Evolutionary conservation across 306 rosid species (phyloP).

Genomic region (Quercus variabilis): DNA sequence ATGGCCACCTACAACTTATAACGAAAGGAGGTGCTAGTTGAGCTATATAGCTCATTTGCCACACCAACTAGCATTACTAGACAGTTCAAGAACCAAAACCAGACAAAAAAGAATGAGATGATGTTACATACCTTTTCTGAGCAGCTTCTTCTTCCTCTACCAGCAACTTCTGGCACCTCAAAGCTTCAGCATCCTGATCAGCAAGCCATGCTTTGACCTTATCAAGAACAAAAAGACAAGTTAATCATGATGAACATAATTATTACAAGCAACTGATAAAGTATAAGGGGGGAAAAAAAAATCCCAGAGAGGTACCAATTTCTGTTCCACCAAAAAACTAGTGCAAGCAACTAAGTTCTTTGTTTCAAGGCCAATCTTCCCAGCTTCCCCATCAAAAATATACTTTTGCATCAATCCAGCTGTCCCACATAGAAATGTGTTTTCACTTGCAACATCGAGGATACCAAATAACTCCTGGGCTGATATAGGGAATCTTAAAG

Average conservation of each 20-base stretch:
- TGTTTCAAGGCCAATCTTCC: slow-evolving; percentile 68
- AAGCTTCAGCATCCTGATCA: slow-evolving; percentile 81
- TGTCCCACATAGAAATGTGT: slow-evolving; percentile 67
- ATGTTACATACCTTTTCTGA: slow-evolving; percentile 60
- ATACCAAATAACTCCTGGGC: slow-evolving; percentile 61
- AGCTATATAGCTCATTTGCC: neutral
- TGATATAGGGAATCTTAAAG: slow-evolving; percentile 57
- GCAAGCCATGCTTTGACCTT: slow-evolving; percentile 82
- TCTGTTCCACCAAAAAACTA: slow-evolving; percentile 82
- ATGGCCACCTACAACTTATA: too few species aligned
- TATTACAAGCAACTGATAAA: neutral
- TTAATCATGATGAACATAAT: slow-evolving; percentile 19
- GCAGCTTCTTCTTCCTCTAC: slow-evolving; percentile 93
- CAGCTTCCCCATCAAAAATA: slow-evolving; percentile 75
- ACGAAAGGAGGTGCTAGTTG: too few species aligned
- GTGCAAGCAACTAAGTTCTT: slow-evolving; percentile 76
- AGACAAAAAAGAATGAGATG: neutral
- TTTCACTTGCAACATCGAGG: slow-evolving; percentile 87
- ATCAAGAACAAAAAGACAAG: slow-evolving; percentile 8
- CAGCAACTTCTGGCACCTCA: slow-evolving; percentile 72
- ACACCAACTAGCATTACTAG: neutral
- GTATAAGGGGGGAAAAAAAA: neutral
- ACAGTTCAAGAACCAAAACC: neutral
- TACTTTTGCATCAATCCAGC: slow-evolving; percentile 61
- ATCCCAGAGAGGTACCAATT: slow-evolving; percentile 45